Percentiles rank a stretch among this genome's conserved stretches.
Conservation (phyloP, 257 asterid species). For the Henckelia pumila region DNA sequence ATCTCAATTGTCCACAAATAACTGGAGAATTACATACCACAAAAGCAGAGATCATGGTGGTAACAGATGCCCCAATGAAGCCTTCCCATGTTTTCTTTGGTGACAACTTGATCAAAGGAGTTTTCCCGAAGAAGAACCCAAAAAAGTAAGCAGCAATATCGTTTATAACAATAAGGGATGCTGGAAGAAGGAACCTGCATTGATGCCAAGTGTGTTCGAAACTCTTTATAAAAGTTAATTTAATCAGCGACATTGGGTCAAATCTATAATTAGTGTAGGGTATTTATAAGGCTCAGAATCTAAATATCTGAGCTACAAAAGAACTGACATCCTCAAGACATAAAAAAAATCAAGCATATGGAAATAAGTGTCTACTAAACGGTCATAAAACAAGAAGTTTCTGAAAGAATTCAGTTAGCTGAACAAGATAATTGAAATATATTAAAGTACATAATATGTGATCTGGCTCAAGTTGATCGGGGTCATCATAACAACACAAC, state of each 20-base stretch:
- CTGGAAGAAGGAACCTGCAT: slow-evolving; percentile 98
- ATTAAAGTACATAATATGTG: neutral
- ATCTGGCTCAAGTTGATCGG: neutral
- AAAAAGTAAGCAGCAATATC: slow-evolving; percentile 84
- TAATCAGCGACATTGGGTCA: slow-evolving; percentile 1
- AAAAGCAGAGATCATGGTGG: slow-evolving; percentile 77
- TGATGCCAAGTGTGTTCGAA: slow-evolving; percentile 27
- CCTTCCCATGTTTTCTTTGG: slow-evolving; percentile 98
- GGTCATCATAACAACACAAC: neutral
- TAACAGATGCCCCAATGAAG: slow-evolving; percentile 84
- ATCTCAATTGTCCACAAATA: slow-evolving; percentile 13
- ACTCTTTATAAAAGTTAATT: slow-evolving; percentile 28
- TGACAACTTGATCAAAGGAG: slow-evolving; percentile 81
- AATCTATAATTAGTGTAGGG: neutral
- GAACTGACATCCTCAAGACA: neutral
- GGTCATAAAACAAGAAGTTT: neutral
- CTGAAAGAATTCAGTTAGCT: neutral
- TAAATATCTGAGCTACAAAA: slow-evolving; percentile 9
- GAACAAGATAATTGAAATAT: slow-evolving; percentile 1
- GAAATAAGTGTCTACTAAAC: neutral
- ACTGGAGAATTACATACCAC: slow-evolving; percentile 43
- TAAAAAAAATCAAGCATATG: slow-evolving; percentile 9
- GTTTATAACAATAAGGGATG: slow-evolving; percentile 78
- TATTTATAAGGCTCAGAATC: neutral
- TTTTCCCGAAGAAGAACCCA: slow-evolving; percentile 86